A percentile compares a stretch with the other conserved stretches of the same genome.
These are phyloP conservation scores for Austroboletus sp. DNA, from an alignment of 1,284 basidiomycete species.

Conservation along the genomic window DNA sequence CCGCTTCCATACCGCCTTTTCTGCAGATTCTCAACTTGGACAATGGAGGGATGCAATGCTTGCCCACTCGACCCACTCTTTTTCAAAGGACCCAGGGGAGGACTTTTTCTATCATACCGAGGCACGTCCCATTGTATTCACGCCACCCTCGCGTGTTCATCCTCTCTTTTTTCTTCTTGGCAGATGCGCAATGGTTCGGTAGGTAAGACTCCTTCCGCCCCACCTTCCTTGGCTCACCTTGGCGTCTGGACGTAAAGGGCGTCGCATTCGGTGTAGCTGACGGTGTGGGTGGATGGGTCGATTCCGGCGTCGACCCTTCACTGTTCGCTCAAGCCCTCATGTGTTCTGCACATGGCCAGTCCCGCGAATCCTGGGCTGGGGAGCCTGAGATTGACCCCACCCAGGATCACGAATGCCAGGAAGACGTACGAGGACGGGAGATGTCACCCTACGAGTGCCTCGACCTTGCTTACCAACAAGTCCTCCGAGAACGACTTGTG, in stretches of 20 bases:
- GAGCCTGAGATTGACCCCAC: constrained; percentile 54
- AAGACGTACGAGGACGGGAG: constrained; percentile 62
- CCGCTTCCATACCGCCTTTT: constrained; percentile 49
- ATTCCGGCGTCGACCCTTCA: constrained; percentile 78
- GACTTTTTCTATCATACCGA: constrained; percentile 76
- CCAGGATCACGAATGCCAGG: constrained; percentile 40
- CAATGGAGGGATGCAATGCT: constrained; percentile 65
- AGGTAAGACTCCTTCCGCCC: constrained; percentile 35
- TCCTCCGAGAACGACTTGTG: constrained; percentile 63
- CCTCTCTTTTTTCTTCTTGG: neutral
- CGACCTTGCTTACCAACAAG: constrained; percentile 65
- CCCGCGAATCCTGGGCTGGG: constrained; percentile 66
- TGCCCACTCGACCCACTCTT: constrained; percentile 40
- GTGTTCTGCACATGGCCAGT: constrained; percentile 67
- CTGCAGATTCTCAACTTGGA: constrained; percentile 58
- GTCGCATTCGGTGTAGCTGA: constrained; percentile 69
- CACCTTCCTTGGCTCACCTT: constrained; percentile 21
- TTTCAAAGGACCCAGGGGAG: constrained; percentile 56
- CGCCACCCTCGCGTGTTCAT: constrained; percentile 2
- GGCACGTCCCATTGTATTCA: constrained; percentile 37
- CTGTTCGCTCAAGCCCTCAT: constrained; percentile 63
- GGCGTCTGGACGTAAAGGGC: constrained; percentile 43
- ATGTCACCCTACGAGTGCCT: constrained; percentile 65
- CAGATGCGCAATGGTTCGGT: constrained; percentile 75
- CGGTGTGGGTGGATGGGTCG: constrained; percentile 65